Percentiles rank a stretch among this genome's conserved stretches.
Evolutionary conservation across 129 eudicot genomes (phyloP).

Genomic region (Flaveria linearis): DNA sequence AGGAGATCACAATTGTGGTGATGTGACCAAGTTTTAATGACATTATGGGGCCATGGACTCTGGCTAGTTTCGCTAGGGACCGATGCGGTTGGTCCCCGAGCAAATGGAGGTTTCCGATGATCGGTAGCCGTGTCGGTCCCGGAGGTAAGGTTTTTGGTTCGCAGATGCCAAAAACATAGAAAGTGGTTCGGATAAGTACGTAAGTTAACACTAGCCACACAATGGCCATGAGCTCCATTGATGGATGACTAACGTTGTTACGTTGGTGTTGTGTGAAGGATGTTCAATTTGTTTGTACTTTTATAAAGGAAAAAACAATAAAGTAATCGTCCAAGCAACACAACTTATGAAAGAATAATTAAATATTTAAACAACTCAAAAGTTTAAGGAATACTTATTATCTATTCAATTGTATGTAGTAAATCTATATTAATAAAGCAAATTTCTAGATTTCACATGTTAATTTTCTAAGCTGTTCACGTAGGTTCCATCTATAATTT

Average conservation of each 20-base stretch:
- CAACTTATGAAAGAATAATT: too few relatives aligned
- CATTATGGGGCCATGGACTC: slow-evolving; percentile 47
- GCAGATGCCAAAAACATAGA: slow-evolving; percentile 2
- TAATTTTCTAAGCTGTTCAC: too few relatives aligned
- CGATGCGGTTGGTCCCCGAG: slow-evolving; percentile 45
- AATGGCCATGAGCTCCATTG: slow-evolving; percentile 39
- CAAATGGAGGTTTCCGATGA: slow-evolving; percentile 45
- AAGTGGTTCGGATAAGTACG: slow-evolving; percentile 16
- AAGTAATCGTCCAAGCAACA: too few relatives aligned
- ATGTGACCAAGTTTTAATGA: slow-evolving; percentile 40
- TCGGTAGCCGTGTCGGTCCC: slow-evolving; percentile 37
- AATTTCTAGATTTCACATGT: too few relatives aligned
- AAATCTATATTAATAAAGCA: too few relatives aligned
- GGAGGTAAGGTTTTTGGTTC: slow-evolving; percentile 44
- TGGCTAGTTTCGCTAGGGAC: slow-evolving; percentile 40
- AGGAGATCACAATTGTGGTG: slow-evolving; percentile 57
- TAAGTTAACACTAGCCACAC: slow-evolving; percentile 25
- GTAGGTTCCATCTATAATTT: too few relatives aligned
- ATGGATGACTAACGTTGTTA: neutral
- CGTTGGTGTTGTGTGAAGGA: neutral
- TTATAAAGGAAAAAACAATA: too few relatives aligned
- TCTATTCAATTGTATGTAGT: too few relatives aligned
- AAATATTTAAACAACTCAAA: too few relatives aligned
- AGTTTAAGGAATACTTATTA: too few relatives aligned
- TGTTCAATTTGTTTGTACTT: neutral